Percentiles rank a stretch among this genome's conserved stretches.
These are phyloP conservation scores for Coniophora puteana DNA, from an alignment of 1,284 basidiomycete genomes.

Conservation along the genomic window DNA sequence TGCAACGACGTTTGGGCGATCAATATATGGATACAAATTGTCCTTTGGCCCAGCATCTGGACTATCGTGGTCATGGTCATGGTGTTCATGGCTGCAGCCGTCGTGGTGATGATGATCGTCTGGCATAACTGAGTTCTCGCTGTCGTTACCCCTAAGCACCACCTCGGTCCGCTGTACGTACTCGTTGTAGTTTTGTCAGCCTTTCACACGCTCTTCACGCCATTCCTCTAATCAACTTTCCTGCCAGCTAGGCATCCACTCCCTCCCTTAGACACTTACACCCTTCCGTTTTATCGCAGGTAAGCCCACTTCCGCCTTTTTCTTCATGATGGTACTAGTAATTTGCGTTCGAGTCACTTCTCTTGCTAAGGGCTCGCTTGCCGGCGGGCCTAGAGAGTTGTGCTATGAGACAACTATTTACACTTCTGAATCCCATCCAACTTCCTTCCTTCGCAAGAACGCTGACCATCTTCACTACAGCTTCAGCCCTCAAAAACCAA, in stretches of 20 bases:
- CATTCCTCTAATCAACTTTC: conserved; percentile 12
- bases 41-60: conserved; percentile 57
- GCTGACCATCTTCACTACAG: conserved; percentile 9
- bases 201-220: not conserved
- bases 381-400: conserved; percentile 64
- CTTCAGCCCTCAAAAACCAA: not conserved
- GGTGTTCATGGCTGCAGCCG: conserved; percentile 54
- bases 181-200: no score
- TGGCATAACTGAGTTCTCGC: conserved; percentile 3
- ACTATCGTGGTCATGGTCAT: conserved; percentile 47
- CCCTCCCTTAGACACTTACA: no score
- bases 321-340: conserved; percentile 61
- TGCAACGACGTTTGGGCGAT: conserved; percentile 68
- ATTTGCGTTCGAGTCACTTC: conserved; percentile 76
- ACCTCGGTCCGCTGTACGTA: no score
- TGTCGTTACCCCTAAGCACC: no score
- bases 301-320: conserved; percentile 9
- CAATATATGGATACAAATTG: conserved; percentile 67
- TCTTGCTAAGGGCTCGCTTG: conserved; percentile 67
- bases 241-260: conserved; percentile 1
- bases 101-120: conserved; percentile 45
- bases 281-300: no score
- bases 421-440: conserved; percentile 37
- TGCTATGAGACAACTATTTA: conserved; percentile 64
- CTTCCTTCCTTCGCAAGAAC: conserved; percentile 4